These are phyloP conservation scores for Cyamopsis tetragonoloba DNA, from an alignment of 306 rosid species.

Conservation along the genomic window DNA sequence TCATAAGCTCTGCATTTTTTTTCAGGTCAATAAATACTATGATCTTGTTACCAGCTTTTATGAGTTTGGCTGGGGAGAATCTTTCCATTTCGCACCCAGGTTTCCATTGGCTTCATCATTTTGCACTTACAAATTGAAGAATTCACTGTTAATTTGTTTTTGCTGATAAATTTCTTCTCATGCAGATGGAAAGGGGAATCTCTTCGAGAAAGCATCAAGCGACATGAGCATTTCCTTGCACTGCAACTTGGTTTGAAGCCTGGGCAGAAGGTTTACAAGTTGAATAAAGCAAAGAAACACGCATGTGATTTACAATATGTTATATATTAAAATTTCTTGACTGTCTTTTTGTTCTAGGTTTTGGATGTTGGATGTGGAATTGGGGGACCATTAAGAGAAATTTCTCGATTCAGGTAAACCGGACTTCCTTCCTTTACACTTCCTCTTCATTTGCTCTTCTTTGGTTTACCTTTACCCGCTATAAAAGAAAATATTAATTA, in stretches of 20 bases:
- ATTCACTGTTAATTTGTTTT: not conserved
- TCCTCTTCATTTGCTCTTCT: not conserved
- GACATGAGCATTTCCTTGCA: constrained; percentile 95
- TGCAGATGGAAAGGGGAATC: constrained; percentile 87
- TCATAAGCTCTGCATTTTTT: constrained; percentile 14
- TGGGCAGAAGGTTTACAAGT: constrained; percentile 71
- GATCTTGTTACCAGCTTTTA: constrained; percentile 93
- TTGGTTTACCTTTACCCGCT: not conserved
- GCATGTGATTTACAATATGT: not conserved
- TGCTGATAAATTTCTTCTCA: constrained; percentile 9
- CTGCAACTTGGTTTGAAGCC: constrained; percentile 75
- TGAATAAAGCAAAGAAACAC: not conserved
- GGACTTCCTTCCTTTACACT: not conserved
- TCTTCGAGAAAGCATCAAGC: constrained; percentile 85
- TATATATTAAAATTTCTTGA: not conserved
- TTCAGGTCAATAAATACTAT: constrained; percentile 92
- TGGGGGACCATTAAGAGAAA: constrained; percentile 91
- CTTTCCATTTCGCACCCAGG: constrained; percentile 96
- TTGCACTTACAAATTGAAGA: not conserved
- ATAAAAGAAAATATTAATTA: constrained; percentile 1
- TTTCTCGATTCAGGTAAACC: constrained; percentile 78
- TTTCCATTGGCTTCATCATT: constrained; percentile 27
- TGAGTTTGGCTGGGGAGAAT: constrained; percentile 98
- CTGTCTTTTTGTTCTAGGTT: constrained; percentile 47
- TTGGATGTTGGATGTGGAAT: constrained; percentile 97